These are phyloP conservation scores for Microthlaspi erraticum DNA, from an alignment of 345 rosid species.

Conservation along the genomic window DNA sequence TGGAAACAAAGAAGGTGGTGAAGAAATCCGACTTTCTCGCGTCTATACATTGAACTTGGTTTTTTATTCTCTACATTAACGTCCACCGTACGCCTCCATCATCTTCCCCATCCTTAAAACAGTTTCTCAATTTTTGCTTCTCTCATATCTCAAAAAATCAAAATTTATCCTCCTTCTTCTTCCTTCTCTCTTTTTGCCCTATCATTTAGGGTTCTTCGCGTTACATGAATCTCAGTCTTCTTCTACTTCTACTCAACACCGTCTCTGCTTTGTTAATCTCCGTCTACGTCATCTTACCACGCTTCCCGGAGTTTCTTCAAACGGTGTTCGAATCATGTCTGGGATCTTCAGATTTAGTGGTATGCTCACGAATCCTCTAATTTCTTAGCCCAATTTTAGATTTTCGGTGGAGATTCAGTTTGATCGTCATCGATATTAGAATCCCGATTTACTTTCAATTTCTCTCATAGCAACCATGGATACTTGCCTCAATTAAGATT, in stretches of 20 bases:
- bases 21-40: slow-evolving; percentile 49
- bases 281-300: slow-evolving; percentile 34
- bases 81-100: slow-evolving; percentile 28
- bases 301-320: slow-evolving; percentile 46
- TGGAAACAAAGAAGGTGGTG: slow-evolving; percentile 54
- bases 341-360: slow-evolving; percentile 72
- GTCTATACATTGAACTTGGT: slow-evolving; percentile 73
- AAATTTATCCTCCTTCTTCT: background rate
- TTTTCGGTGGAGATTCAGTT: background rate
- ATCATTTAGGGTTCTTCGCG: slow-evolving; percentile 65
- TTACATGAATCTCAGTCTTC: slow-evolving; percentile 61
- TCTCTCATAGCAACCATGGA: background rate
- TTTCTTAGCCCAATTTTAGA: background rate
- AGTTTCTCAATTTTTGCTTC: slow-evolving; percentile 26
- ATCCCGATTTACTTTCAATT: slow-evolving; percentile 12
- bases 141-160: slow-evolving; percentile 23
- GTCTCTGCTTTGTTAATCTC: slow-evolving; percentile 25
- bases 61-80: slow-evolving; percentile 24
- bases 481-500: background rate
- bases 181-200: slow-evolving; percentile 73
- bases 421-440: slow-evolving; percentile 20
- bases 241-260: slow-evolving; percentile 2
- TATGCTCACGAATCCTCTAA: slow-evolving; percentile 38
- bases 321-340: slow-evolving; percentile 68
- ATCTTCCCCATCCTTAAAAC: slow-evolving; percentile 26